These are phyloP conservation scores for Chaetomium cochliodes DNA, from an alignment of 495 filamentous ascomycete species.

Conservation along the genomic window DNA sequence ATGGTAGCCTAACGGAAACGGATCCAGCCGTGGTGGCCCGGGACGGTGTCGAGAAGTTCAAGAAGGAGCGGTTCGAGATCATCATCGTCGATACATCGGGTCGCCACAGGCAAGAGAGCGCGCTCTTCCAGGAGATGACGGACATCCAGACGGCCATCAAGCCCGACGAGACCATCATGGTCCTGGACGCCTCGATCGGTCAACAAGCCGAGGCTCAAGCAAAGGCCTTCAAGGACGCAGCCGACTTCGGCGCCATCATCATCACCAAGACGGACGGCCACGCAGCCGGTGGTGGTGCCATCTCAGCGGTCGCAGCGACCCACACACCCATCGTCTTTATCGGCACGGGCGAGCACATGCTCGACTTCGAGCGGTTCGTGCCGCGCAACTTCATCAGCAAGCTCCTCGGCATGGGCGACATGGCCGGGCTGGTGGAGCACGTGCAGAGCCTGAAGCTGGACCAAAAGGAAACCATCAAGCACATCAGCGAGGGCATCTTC, in stretches of 20 bases:
- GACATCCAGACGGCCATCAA: conserved; percentile 90
- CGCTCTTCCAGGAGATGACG: conserved; percentile 96
- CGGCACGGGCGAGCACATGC: conserved; percentile 94
- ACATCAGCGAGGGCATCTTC: conserved; percentile 94
- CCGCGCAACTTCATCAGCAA: conserved; percentile 90
- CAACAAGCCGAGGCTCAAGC: conserved; percentile 93
- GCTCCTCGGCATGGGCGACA: conserved; percentile 94
- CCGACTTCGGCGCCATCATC: conserved; percentile 97
- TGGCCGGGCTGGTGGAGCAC: conserved; percentile 92
- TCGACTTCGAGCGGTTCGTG: conserved; percentile 89
- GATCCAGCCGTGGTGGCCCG: conserved; percentile 90
- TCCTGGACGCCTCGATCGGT: conserved; percentile 92
- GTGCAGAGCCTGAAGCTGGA: conserved; percentile 96
- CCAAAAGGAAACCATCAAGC: conserved; percentile 98
- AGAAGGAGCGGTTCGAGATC: conserved; percentile 96
- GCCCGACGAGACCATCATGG: conserved; percentile 97
- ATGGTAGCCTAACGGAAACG: conserved; percentile 90
- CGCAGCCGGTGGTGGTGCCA: conserved; percentile 91
- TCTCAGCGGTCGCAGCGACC: conserved; percentile 96
- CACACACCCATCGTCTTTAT: conserved; percentile 97
- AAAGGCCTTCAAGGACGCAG: conserved; percentile 94
- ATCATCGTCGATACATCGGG: conserved; percentile 98
- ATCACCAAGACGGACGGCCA: conserved; percentile 98
- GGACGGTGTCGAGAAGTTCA: conserved; percentile 97
- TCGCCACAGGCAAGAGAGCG: conserved; percentile 89